Conservation (phyloP, 352 stramenopile genomes). For the Pythium grandisporangium region DNA sequence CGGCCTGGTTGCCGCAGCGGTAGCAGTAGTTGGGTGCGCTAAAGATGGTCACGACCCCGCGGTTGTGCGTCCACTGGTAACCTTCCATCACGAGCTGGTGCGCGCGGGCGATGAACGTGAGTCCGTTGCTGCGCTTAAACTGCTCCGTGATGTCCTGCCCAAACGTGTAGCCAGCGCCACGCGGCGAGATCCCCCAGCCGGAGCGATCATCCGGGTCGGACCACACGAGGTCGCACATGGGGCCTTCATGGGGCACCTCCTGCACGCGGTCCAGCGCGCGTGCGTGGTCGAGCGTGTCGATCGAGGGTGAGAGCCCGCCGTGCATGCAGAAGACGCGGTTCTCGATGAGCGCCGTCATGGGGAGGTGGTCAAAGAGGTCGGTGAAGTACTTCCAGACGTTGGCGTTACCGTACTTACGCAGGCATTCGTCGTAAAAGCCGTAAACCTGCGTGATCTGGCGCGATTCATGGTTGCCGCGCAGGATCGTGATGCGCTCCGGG, state of each 20-base stretch:
- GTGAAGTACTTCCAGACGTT: conserved; percentile 91
- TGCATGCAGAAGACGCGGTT: conserved; percentile 89
- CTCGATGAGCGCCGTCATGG: conserved; percentile 85
- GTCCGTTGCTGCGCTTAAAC: conserved; percentile 85
- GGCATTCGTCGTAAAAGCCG: conserved; percentile 68
- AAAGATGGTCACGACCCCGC: conserved; percentile 90
- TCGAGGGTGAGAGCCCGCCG: conserved; percentile 80
- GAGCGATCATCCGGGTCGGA: conserved; percentile 83
- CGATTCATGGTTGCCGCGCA: conserved; percentile 58
- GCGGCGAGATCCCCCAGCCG: conserved; percentile 82
- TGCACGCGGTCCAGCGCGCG: conserved; percentile 77
- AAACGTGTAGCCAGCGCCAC: conserved; percentile 83
- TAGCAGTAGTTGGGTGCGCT: conserved; percentile 94
- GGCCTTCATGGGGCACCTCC: conserved; percentile 81
- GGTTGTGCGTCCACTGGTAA: conserved; percentile 91
- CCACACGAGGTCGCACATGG: conserved; percentile 87
- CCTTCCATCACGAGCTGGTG: conserved; percentile 93
- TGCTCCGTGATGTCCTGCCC: conserved; percentile 84
- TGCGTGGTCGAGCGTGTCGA: conserved; percentile 84
- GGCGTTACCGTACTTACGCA: conserved; percentile 71
- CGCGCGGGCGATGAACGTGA: conserved; percentile 81
- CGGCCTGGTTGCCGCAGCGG: conserved; percentile 93
- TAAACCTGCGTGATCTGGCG: conserved; percentile 53
- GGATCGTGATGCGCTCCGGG: conserved; percentile 78
- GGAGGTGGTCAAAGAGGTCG: conserved; percentile 83